Conservation (phyloP, 192 early-diverging fungal genomes). For the Allomyces arbusculus region DNA sequence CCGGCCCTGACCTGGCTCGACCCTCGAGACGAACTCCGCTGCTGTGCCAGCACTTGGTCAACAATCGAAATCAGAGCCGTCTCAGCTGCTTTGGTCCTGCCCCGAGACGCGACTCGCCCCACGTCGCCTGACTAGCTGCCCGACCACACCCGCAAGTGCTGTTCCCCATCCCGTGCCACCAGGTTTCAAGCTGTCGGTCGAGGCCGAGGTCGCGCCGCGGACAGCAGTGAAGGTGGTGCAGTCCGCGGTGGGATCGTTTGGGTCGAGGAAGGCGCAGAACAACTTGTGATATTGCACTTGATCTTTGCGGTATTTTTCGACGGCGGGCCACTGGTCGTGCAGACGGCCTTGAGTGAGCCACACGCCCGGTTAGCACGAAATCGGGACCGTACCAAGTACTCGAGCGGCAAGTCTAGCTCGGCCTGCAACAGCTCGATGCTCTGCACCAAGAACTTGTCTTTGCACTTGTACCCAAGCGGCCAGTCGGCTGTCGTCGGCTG, state of each 20-base stretch:
- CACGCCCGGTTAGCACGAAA: too few relatives aligned
- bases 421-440: slow-evolving; percentile 55
- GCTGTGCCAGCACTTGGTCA: too few relatives aligned
- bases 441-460: slow-evolving; percentile 94
- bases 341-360: neutral
- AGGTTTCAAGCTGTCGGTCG: too few relatives aligned
- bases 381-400: slow-evolving; percentile 30
- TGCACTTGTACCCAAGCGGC: slow-evolving; percentile 56
- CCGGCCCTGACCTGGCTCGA: too few relatives aligned
- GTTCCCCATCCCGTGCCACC: too few relatives aligned
- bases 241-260: neutral
- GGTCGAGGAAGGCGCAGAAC: slow-evolving; percentile 30
- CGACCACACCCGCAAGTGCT: too few relatives aligned
- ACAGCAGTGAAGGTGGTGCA: slow-evolving; percentile 4
- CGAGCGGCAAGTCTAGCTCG: slow-evolving; percentile 32
- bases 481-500: slow-evolving; percentile 74
- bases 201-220: neutral
- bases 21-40: too few relatives aligned
- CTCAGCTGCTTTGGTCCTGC: too few relatives aligned
- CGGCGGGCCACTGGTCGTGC: slow-evolving; percentile 31
- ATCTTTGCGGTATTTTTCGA: slow-evolving; percentile 37
- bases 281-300: slow-evolving; percentile 48
- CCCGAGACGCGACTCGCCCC: too few relatives aligned
- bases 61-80: too few relatives aligned
- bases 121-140: too few relatives aligned